Evolutionary conservation across 768 basidiomycete genomes (phyloP).

Genomic region (Cyclocybe cylindracea): DNA sequence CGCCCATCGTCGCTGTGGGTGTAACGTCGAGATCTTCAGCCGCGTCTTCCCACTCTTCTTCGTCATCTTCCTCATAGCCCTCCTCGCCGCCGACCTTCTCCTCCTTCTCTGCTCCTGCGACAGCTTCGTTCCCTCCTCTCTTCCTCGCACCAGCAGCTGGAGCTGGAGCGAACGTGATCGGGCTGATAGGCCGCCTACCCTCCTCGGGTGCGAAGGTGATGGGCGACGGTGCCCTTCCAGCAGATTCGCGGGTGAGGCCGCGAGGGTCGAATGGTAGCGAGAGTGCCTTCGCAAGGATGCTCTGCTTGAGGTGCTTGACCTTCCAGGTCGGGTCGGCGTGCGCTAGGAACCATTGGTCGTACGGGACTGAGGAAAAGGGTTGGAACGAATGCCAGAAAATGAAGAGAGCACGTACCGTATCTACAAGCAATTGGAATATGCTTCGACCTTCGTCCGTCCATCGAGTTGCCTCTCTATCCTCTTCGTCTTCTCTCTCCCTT

Average conservation of each 20-base stretch:
- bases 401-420: slow-evolving; percentile 43
- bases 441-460: slow-evolving; percentile 6
- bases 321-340: slow-evolving; percentile 63
- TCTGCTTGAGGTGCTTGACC: slow-evolving; percentile 62
- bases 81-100: slow-evolving; percentile 5
- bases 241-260: slow-evolving; percentile 11
- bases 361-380: slow-evolving; percentile 46
- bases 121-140: neutral
- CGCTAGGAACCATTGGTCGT: slow-evolving; percentile 80
- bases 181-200: slow-evolving; percentile 38
- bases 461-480: neutral
- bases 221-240: slow-evolving; percentile 56
- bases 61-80: slow-evolving; percentile 6
- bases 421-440: slow-evolving; percentile 52
- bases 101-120: neutral
- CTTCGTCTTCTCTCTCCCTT: too few species aligned
- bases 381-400: neutral
- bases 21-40: slow-evolving; percentile 30
- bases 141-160: too few species aligned
- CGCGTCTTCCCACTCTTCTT: slow-evolving; percentile 29
- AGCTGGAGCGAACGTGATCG: slow-evolving; percentile 37
- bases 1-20: slow-evolving; percentile 9
- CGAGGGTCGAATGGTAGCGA: slow-evolving; percentile 33
- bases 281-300: slow-evolving; percentile 60
- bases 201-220: slow-evolving; percentile 66